These are phyloP conservation scores for Cercospora brassicicola DNA, from an alignment of 2,329 filamentous ascomycete genomes.

Conservation along the genomic window DNA sequence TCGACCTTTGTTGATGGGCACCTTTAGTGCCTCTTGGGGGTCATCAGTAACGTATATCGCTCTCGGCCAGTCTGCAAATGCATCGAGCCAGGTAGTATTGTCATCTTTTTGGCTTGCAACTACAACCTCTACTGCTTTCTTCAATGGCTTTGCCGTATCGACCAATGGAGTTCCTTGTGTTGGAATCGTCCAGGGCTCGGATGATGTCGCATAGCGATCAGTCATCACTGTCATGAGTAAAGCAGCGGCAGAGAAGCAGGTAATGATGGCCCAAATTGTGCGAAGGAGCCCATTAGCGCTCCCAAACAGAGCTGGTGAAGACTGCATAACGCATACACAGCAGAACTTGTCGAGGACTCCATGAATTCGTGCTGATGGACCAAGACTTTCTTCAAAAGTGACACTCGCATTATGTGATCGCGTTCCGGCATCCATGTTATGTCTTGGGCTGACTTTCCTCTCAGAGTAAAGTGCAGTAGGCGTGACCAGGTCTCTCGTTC, in stretches of 20 bases:
- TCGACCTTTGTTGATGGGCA: conserved; percentile 51
- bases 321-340: background rate
- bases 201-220: background rate
- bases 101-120: conserved; percentile 1
- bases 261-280: background rate
- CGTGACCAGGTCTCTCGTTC: background rate
- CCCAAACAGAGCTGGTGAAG: background rate
- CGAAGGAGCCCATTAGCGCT: background rate
- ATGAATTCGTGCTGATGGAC: background rate
- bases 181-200: background rate
- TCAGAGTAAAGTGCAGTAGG: background rate
- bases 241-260: background rate
- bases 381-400: background rate
- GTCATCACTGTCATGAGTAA: background rate
- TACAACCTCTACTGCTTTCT: background rate
- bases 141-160: background rate
- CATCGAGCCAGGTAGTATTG: conserved; percentile 44
- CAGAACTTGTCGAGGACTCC: background rate
- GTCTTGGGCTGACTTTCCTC: background rate
- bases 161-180: background rate
- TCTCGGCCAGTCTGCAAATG: conserved; percentile 44
- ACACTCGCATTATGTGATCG: background rate
- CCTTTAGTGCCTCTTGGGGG: conserved; percentile 40
- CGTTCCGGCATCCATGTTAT: background rate
- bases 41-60: conserved; percentile 49